Conservation (phyloP, 2,329 filamentous ascomycete genomes). For the Ambrosiella cleistominuta region DNA sequence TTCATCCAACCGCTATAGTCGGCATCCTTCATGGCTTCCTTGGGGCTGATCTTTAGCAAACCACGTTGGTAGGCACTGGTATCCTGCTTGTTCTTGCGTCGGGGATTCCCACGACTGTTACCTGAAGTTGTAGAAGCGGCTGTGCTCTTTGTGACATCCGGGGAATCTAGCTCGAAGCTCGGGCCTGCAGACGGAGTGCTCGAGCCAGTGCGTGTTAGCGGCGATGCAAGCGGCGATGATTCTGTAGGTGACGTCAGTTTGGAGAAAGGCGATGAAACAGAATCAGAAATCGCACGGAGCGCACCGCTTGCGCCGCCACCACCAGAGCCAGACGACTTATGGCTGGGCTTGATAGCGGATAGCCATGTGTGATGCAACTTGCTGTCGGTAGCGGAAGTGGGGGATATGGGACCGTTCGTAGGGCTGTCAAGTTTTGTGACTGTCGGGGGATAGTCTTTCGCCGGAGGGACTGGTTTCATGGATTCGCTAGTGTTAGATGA, state of each 20-base stretch:
- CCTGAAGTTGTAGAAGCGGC: constrained; percentile 28
- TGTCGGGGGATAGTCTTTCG: constrained; percentile 38
- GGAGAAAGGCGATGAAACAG: constrained; percentile 21
- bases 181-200: constrained; percentile 45
- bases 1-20: constrained; percentile 99
- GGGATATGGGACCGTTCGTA: constrained; percentile 25
- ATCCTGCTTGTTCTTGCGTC: constrained; percentile 74
- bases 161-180: constrained; percentile 66
- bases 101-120: constrained; percentile 23
- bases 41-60: constrained; percentile 60
- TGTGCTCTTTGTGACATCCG: constrained; percentile 39
- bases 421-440: constrained; percentile 43
- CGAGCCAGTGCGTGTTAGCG: constrained; percentile 59
- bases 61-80: constrained; percentile 89
- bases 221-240: constrained; percentile 33
- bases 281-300: constrained; percentile 71
- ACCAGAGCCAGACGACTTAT: constrained; percentile 21
- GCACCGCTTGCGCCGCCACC: constrained; percentile 33
- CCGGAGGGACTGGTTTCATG: constrained; percentile 29
- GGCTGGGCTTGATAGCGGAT: constrained; percentile 29
- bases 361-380: constrained; percentile 40
- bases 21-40: constrained; percentile 67
- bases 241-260: constrained; percentile 34
- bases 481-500: constrained; percentile 42
- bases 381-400: constrained; percentile 25